Conservation (phyloP, 1,284 basidiomycete species). For the Hortiboletus rubellus region DNA sequence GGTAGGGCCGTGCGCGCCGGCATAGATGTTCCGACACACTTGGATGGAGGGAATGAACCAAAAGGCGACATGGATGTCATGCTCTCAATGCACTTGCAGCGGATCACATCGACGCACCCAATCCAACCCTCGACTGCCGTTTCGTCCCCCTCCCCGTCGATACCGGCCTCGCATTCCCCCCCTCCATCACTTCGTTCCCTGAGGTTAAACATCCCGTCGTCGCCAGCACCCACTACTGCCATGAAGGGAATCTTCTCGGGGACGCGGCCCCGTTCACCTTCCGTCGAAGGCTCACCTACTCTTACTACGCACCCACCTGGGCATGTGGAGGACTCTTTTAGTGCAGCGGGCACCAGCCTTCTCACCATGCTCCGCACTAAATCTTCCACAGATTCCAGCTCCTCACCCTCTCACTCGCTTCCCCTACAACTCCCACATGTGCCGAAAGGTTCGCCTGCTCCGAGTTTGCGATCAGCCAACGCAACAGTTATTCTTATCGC, state of each 20-base stretch:
- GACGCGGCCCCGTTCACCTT: constrained; percentile 58
- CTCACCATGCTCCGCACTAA: constrained; percentile 51
- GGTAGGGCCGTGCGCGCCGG: constrained; percentile 65
- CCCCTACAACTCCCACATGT: constrained; percentile 22
- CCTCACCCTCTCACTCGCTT: constrained; percentile 24
- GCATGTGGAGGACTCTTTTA: constrained; percentile 49
- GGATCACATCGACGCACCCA: constrained; percentile 42
- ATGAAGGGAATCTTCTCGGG: constrained; percentile 60
- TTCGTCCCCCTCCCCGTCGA: constrained; percentile 15
- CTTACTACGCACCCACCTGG: constrained; percentile 15
- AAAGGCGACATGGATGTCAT: constrained; percentile 78
- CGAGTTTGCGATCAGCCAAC: constrained; percentile 29
- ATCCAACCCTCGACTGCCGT: constrained; percentile 15
- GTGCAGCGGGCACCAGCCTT: constrained; percentile 53
- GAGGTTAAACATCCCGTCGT: constrained; percentile 21
- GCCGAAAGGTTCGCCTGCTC: constrained; percentile 30
- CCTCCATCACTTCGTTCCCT: constrained; percentile 48
- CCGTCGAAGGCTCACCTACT: constrained; percentile 41
- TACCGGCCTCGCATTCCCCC: constrained; percentile 45
- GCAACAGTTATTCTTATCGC: constrained; percentile 29
- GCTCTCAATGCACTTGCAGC: constrained; percentile 73
- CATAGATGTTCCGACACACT: constrained; percentile 48
- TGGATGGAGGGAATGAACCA: constrained; percentile 53
- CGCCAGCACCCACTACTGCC: constrained; percentile 21
- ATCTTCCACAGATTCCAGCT: constrained; percentile 33